phyloP scores from a whole-genome alignment of 441 rosid species.

The Arabidopsis lyrata region DNA sequence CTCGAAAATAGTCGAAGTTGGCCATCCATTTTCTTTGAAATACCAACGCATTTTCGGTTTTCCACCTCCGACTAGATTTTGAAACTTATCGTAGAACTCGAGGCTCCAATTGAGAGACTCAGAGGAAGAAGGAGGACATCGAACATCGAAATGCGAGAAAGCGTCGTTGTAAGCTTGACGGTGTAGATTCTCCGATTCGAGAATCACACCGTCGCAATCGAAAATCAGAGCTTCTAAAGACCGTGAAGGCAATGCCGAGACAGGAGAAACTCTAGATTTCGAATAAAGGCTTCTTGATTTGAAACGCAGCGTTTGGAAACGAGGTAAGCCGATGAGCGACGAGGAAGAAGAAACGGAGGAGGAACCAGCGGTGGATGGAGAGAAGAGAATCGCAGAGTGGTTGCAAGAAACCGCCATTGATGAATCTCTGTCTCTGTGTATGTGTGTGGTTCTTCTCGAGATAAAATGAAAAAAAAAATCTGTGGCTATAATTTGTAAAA shows the following conservation, averaged over 20 bases:
- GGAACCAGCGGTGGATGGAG: conserved; percentile 22
- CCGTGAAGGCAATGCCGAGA: conserved; percentile 49
- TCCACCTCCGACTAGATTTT: conserved; percentile 90
- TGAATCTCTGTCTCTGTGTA: conserved; percentile 15
- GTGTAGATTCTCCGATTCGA: conserved; percentile 87
- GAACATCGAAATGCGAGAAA: conserved; percentile 79
- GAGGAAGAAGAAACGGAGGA: conserved; percentile 12
- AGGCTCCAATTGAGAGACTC: conserved; percentile 68
- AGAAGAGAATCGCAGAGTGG: conserved; percentile 26
- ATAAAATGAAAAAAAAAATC: neutral
- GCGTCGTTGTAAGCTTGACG: conserved; percentile 96
- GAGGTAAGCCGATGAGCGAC: conserved; percentile 23
- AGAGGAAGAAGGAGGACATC: conserved; percentile 58
- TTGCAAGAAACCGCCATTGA: conserved; percentile 42
- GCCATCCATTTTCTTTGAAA: conserved; percentile 94
- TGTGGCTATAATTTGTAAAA: conserved; percentile 31
- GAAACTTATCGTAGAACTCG: conserved; percentile 83
- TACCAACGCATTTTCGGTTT: conserved; percentile 99
- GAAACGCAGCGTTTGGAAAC: conserved; percentile 40
- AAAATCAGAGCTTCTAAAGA: conserved; percentile 81
- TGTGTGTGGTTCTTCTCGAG: conserved; percentile 22
- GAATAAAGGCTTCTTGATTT: conserved; percentile 29
- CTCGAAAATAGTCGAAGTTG: conserved; percentile 68
- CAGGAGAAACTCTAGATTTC: conserved; percentile 26
- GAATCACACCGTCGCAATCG: conserved; percentile 92